phyloP scores from a whole-genome alignment of 2,329 filamentous ascomycete genomes.

The Cladosporium sp. region DNA sequence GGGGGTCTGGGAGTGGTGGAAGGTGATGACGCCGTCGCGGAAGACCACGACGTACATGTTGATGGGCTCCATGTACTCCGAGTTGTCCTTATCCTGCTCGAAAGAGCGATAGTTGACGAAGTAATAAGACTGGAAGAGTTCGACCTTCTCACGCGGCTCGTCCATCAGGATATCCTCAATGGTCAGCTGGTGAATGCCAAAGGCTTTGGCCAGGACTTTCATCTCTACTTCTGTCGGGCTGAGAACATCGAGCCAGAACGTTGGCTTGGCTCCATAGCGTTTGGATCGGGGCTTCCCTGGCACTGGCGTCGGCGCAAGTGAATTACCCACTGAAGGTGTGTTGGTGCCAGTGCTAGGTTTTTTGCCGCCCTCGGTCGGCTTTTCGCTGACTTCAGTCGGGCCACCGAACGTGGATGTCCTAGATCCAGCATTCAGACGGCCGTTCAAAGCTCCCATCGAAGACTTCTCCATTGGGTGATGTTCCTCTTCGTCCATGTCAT shows the following conservation, averaged over 20 bases:
- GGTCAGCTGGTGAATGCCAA: constrained; percentile 92
- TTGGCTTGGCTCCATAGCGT: constrained; percentile 71
- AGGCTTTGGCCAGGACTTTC: constrained; percentile 87
- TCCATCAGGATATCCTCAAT: constrained; percentile 97
- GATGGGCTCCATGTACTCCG: constrained; percentile 89
- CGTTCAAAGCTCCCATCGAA: constrained; percentile 23
- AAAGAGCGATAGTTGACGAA: constrained; percentile 98
- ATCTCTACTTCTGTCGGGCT: constrained; percentile 92
- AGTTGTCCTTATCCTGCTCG: constrained; percentile 85
- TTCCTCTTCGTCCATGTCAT: constrained; percentile 53
- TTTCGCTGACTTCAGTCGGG: neutral
- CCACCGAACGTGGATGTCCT: neutral
- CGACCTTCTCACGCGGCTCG: constrained; percentile 95
- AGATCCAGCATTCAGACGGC: constrained; percentile 4
- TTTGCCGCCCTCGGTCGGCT: constrained; percentile 32
- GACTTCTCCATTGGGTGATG: constrained; percentile 33
- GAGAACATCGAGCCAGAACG: constrained; percentile 95
- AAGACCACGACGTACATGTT: constrained; percentile 99
- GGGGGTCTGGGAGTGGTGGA: constrained; percentile 94
- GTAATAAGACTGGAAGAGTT: constrained; percentile 96
- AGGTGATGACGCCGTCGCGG: constrained; percentile 89
- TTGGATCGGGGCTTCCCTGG: constrained; percentile 30
- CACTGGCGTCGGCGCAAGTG: constrained; percentile 22
- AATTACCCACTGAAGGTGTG: constrained; percentile 51
- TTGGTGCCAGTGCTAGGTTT: constrained; percentile 40